Conservation (phyloP, 768 basidiomycete genomes). For the Psilocybe cubensis region DNA sequence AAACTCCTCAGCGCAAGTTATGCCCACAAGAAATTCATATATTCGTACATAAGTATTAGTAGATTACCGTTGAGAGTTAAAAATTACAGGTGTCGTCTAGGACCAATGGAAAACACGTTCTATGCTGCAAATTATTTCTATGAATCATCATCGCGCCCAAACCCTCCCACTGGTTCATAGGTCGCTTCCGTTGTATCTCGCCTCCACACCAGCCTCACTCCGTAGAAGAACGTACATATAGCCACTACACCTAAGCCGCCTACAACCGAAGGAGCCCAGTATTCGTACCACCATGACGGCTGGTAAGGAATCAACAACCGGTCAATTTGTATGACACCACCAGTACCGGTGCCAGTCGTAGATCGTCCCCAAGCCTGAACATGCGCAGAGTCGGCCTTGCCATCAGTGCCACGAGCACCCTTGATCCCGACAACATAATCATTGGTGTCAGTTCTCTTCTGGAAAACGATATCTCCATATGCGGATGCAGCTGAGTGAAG, state of each 20-base stretch:
- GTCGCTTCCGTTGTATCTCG: slow-evolving; percentile 82
- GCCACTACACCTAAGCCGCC: slow-evolving; percentile 58
- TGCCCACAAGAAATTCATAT: slow-evolving; percentile 12
- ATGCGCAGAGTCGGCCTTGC: slow-evolving; percentile 62
- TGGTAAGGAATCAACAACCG: slow-evolving; percentile 81
- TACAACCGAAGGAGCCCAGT: slow-evolving; percentile 69
- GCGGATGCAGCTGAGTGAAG: slow-evolving; percentile 65
- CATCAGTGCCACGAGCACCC: slow-evolving; percentile 69
- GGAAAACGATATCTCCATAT: slow-evolving; percentile 88
- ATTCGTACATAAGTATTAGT: slow-evolving; percentile 19
- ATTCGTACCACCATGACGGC: slow-evolving; percentile 84
- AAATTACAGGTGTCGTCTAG: slow-evolving; percentile 6
- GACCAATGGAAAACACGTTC: not conserved
- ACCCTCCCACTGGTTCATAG: slow-evolving; percentile 89
- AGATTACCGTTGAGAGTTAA: slow-evolving; percentile 12
- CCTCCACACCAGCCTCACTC: slow-evolving; percentile 72
- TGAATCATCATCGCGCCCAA: slow-evolving; percentile 49
- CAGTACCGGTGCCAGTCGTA: slow-evolving; percentile 71
- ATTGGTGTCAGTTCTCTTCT: slow-evolving; percentile 47
- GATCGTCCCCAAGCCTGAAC: slow-evolving; percentile 79
- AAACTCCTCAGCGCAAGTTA: slow-evolving; percentile 19
- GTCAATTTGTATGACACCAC: slow-evolving; percentile 91
- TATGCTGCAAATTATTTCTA: slow-evolving; percentile 11
- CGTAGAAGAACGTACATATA: slow-evolving; percentile 75
- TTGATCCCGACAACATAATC: slow-evolving; percentile 75